Base-by-base conservation (phyloP, 257 asterid species). In the Marsdenia floribunda region DNA sequence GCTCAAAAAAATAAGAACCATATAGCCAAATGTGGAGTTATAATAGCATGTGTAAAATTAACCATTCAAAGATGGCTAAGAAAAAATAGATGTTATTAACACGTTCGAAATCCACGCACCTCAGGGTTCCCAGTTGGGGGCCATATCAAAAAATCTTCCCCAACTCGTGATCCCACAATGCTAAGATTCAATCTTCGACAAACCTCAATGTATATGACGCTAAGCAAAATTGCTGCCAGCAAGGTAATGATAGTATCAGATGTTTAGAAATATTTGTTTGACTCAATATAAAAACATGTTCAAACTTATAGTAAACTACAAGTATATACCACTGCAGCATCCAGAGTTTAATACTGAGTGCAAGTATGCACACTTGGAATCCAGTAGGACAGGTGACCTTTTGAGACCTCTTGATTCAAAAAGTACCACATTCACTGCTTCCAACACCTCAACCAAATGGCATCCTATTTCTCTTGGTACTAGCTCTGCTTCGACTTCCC, bases 81-180 rank as follows among this genome's bases (percentile, higher is more conserved):
- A 16, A 40, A 15, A n/a, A 29, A 38, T 37, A 11, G 5, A 60
- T n/a, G 50, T 46, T 5, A 63, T 67, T 54, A 4, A 70, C 29
- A 64, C 75, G 54, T 33, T 77, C 16, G 18, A 19, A 75, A 60
- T 79, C 70, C 54, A 63, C 80, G 61, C 75, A 95, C 99, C 98
- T 95, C 98, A 26, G 94, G 99, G 84, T 95, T 88, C 82, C 90
- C 92, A 2, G 96, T 89, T 73, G 82, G 88, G 75, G 98, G 99
- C 99, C 99, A 92, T 81, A 95, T 90, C 84, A 95, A 83, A 84
- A 95, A 95, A 47, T 92, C 98, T 81, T 95, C 99, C 87, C 97
- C 98, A 87, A 95, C 98, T 80, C 91, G 96, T 82, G 99, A 91
- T 80, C 98, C 97, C 76, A 92, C 93, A 75, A 95, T 88, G 57